A percentile compares a stretch with the other conserved stretches of the same genome.
phyloP scores from a whole-genome alignment of 495 filamentous ascomycete species.

The Parmelia sp. region DNA sequence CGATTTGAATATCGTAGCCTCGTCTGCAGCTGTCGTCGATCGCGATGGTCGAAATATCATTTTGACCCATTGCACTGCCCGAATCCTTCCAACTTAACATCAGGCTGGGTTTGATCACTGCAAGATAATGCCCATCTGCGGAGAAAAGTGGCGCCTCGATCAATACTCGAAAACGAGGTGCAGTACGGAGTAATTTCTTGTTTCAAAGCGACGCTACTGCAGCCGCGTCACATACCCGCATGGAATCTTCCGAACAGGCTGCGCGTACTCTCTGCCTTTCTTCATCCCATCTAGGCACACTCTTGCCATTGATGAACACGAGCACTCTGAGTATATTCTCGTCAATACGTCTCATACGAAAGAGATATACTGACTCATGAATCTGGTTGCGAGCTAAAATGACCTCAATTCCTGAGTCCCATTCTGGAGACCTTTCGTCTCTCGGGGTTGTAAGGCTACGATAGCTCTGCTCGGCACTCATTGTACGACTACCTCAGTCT shows the following conservation, averaged over 20 bases:
- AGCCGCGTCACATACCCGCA: neutral
- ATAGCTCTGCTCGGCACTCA: neutral
- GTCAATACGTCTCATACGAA: neutral
- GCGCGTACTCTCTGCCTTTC: neutral
- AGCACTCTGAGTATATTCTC: neutral
- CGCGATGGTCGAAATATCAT: too few relatives aligned
- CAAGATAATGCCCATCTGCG: neutral
- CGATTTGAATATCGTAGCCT: too few relatives aligned
- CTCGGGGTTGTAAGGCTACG: neutral
- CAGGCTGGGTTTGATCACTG: too few relatives aligned
- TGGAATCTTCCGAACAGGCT: neutral
- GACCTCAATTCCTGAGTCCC: neutral
- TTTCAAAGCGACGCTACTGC: slow-evolving; percentile 3
- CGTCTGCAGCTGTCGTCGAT: too few relatives aligned
- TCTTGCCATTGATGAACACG: neutral
- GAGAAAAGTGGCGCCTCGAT: too few relatives aligned
- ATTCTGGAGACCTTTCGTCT: neutral
- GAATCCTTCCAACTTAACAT: too few relatives aligned
- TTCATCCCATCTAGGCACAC: neutral
- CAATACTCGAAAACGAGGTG: neutral
- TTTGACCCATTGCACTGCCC: too few relatives aligned
- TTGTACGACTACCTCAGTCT: neutral
- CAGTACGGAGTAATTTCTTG: neutral
- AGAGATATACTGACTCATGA: neutral
- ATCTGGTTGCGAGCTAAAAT: neutral